Percentiles rank a stretch among this genome's conserved stretches.
Conservation (phyloP, 2,329 filamentous ascomycete genomes). For the Corinectria fuckeliana region DNA sequence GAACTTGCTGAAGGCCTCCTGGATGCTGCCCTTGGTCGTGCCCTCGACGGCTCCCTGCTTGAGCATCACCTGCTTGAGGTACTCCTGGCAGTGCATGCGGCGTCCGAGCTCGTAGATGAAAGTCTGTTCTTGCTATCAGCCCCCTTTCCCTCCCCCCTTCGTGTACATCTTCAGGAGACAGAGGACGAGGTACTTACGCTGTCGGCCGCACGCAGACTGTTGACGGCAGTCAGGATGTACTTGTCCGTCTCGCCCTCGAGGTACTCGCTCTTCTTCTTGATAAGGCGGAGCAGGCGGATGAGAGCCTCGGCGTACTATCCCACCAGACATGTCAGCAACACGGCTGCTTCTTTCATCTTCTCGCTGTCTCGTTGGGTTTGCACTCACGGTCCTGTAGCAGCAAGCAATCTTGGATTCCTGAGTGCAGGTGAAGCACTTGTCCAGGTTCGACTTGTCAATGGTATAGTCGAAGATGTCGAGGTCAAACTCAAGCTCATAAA, state of each 20-base stretch:
- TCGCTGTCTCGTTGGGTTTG: neutral
- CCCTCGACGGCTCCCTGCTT: conserved; percentile 41
- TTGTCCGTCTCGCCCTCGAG: conserved; percentile 39
- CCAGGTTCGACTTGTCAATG: conserved; percentile 36
- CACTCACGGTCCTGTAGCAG: conserved; percentile 36
- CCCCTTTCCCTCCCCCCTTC: no score
- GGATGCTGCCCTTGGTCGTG: conserved; percentile 36
- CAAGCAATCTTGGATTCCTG: conserved; percentile 36
- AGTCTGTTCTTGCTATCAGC: conserved; percentile 25
- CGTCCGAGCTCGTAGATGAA: conserved; percentile 39
- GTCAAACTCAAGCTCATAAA: conserved; percentile 38
- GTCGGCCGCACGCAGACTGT: conserved; percentile 40
- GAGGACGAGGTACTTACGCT: conserved; percentile 22
- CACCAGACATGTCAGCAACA: neutral
- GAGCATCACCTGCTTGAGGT: conserved; percentile 35
- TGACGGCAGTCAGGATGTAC: conserved; percentile 38
- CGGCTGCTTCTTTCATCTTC: neutral
- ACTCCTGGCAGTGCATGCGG: conserved; percentile 36
- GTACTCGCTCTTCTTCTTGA: conserved; percentile 34
- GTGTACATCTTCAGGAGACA: neutral
- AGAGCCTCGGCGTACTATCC: conserved; percentile 40
- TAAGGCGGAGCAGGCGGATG: conserved; percentile 34
- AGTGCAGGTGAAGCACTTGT: conserved; percentile 33
- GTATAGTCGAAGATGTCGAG: conserved; percentile 37
- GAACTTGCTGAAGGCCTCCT: conserved; percentile 37